Evolutionary conservation across 164 flowering plant genomes (phyloP), one percentile per base, ranked within the genome.

Genomic region (Annona squamosa): DNA sequence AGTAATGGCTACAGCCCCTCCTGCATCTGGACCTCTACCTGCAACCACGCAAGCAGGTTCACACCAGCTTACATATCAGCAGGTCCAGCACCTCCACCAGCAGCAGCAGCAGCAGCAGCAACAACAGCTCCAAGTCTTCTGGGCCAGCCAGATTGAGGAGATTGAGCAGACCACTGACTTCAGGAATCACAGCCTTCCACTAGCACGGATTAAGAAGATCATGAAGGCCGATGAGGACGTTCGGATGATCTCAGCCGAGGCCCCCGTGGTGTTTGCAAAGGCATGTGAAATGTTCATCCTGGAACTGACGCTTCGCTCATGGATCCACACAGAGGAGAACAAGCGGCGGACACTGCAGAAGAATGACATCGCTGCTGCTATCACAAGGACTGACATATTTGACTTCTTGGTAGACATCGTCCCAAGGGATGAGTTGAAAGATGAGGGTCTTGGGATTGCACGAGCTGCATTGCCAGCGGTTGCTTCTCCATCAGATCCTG

Each of bases 141-240:
- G 78, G 78, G 71, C 74, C 12, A 67, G 67, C 70, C 78, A 76
- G 71, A 46, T 76, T 61, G 74, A 71, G 5, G 78, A 76, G 61
- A 76, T 76, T 6, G 78, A 76, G 57, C 78, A 76, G 57, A 76
- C 78, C 3, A 72, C 74, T 57, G 78, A 76, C 67, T 76, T 76
- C 74, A 76, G 67, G n/a, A 76, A 76, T 44, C 78, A 76, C 43
- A 76, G 74, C 74, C 78, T 76, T 4, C 78, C 78, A 4, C 74
- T 76, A 16, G 78, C 78, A 18, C 70, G 78, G 61, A 76, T 76
- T 71, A 76, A 76, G 71, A 76, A 76, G 66, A 76, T 76, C 66
- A 76, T 76, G 78, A 76, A 76, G 74, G 78, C 78, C 3, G 78
- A 76, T 42, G 78, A 76, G 71, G 78, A 76, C 47, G 78, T 76